phyloP scores from a whole-genome alignment of 1,284 basidiomycete species.

The Schizopora paradoxa region DNA sequence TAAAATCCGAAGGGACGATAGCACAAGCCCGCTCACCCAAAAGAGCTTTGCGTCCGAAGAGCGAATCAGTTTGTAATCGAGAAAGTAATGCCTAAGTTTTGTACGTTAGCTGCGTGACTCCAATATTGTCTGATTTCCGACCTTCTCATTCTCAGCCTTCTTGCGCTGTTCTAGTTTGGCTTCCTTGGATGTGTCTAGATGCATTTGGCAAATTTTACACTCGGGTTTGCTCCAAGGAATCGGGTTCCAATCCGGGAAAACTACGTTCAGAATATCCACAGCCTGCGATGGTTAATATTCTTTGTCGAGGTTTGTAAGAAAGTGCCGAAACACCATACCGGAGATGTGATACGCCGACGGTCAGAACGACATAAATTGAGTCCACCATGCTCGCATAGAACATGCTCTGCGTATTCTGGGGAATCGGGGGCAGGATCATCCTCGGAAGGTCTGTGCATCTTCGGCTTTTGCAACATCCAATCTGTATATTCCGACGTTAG shows the following conservation, averaged over 20 bases:
- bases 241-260: constrained; percentile 65
- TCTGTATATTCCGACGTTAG: constrained; percentile 39
- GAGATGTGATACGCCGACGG: constrained; percentile 54
- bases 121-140: constrained; percentile 24
- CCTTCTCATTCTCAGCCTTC: constrained; percentile 72
- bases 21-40: constrained; percentile 36
- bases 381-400: constrained; percentile 63
- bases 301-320: neutral
- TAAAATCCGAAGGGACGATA: constrained; percentile 54
- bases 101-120: constrained; percentile 16
- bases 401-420: constrained; percentile 48
- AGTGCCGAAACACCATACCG: constrained; percentile 36
- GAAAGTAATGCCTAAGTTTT: constrained; percentile 11
- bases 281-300: constrained; percentile 38
- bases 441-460: constrained; percentile 55
- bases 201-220: constrained; percentile 56
- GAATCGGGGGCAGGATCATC: constrained; percentile 63
- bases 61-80: constrained; percentile 3
- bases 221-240: constrained; percentile 42
- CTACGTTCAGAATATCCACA: constrained; percentile 42
- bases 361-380: constrained; percentile 48
- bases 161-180: constrained; percentile 52
- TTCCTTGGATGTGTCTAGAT: constrained; percentile 49
- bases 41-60: constrained; percentile 10
- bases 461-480: constrained; percentile 65